Conservation (phyloP, 768 basidiomycete species). For the Gymnopilus junonius region DNA sequence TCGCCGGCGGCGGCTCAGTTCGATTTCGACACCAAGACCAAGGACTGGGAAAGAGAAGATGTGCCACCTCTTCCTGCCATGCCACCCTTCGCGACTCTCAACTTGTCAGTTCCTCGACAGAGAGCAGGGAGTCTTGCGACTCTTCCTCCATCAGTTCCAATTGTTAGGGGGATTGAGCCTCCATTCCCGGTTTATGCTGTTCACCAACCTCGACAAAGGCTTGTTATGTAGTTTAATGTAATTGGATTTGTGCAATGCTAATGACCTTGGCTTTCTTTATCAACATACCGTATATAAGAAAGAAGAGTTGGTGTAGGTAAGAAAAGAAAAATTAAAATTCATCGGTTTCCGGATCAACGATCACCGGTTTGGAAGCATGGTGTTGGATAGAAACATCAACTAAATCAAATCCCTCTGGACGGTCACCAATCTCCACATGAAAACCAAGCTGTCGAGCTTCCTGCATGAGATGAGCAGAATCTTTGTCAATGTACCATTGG, state of each 20-base stretch:
- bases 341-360: too few species aligned
- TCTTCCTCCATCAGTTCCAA: background rate
- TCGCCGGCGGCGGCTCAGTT: slow-evolving; percentile 14
- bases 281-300: too few species aligned
- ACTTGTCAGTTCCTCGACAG: background rate
- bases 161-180: background rate
- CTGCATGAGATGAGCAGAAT: too few species aligned
- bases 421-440: background rate
- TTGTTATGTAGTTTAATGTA: background rate
- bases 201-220: background rate
- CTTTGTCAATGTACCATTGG: too few species aligned
- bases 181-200: background rate
- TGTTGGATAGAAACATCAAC: background rate
- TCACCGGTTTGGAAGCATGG: background rate
- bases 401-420: background rate
- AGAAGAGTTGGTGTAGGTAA: too few species aligned
- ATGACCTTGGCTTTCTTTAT: background rate
- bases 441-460: background rate
- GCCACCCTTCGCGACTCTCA: background rate
- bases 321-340: too few species aligned
- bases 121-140: background rate
- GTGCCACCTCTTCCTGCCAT: slow-evolving; percentile 14
- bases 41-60: slow-evolving; percentile 6
- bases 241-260: background rate
- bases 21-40: background rate